These are phyloP conservation scores for Triglochin maritima DNA, from an alignment of 106 monocot genomes.

Conservation along the genomic window DNA sequence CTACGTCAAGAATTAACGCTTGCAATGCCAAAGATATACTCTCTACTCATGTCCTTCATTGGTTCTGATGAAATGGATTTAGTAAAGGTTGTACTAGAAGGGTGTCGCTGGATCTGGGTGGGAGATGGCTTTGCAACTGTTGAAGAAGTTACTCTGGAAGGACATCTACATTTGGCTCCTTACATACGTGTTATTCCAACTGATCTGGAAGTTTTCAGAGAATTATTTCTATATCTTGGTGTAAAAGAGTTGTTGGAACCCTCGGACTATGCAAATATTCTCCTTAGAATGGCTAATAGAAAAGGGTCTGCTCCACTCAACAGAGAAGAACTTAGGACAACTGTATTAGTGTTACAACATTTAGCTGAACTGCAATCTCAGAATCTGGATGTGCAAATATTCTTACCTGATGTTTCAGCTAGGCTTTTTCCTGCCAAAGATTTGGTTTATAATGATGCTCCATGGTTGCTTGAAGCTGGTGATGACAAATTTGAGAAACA, in stretches of 20 bases:
- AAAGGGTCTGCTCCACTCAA: slow-evolving; percentile 54
- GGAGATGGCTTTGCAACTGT: slow-evolving; percentile 98
- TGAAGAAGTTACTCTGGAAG: slow-evolving; percentile 86
- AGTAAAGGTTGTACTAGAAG: slow-evolving; percentile 90
- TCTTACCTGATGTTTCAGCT: slow-evolving; percentile 66
- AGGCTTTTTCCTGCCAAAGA: slow-evolving; percentile 62
- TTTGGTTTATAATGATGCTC: slow-evolving; percentile 96
- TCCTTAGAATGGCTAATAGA: slow-evolving; percentile 64
- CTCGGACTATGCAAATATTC: slow-evolving; percentile 76
- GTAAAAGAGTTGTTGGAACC: slow-evolving; percentile 60
- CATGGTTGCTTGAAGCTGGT: slow-evolving; percentile 74
- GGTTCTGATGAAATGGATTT: slow-evolving; percentile 97
- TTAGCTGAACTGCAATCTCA: slow-evolving; percentile 65
- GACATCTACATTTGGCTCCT: slow-evolving; percentile 90
- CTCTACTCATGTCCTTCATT: slow-evolving; percentile 61
- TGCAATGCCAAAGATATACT: slow-evolving; percentile 86
- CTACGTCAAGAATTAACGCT: slow-evolving; percentile 84
- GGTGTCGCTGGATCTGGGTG: slow-evolving; percentile 97
- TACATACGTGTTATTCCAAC: slow-evolving; percentile 94
- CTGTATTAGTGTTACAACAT: slow-evolving; percentile 58
- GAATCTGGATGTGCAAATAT: slow-evolving; percentile 45
- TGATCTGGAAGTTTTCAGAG: slow-evolving; percentile 91
- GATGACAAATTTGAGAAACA: slow-evolving; percentile 25
- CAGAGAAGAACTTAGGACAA: slow-evolving; percentile 53
- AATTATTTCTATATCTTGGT: slow-evolving; percentile 82